phyloP scores from a whole-genome alignment of 179 eudicot genomes.

The Corrigiola litoralis region DNA sequence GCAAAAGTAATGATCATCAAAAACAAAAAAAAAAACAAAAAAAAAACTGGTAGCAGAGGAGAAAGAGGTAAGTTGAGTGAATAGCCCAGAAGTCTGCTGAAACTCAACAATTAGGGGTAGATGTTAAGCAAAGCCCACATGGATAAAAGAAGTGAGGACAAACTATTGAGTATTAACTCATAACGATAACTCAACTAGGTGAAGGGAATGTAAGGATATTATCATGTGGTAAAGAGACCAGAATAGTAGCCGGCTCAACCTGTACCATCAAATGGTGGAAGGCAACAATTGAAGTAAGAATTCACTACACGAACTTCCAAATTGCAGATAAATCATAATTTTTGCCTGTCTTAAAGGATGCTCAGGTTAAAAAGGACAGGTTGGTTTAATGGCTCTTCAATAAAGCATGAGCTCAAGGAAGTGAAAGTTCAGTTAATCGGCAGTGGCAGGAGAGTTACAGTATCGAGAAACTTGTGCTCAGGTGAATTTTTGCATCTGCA shows the following conservation, averaged over 20 bases:
- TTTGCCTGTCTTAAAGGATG: background rate
- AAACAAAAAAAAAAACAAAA: no score
- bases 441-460: background rate
- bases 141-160: background rate
- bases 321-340: background rate
- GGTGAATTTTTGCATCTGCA: background rate
- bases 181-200: background rate
- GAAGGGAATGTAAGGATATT: background rate
- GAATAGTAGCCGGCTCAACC: background rate
- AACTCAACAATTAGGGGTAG: no score
- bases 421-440: background rate
- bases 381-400: background rate
- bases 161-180: no score
- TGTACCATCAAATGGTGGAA: no score
- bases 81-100: no score
- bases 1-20: no score
- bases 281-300: no score
- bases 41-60: no score
- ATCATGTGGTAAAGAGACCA: background rate
- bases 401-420: background rate
- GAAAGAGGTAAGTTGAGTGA: no score
- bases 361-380: background rate
- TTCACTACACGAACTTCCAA: background rate
- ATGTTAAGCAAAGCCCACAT: no score
- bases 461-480: background rate